Conservation (phyloP, 768 basidiomycete species). For the Tephrocybe sp. region DNA sequence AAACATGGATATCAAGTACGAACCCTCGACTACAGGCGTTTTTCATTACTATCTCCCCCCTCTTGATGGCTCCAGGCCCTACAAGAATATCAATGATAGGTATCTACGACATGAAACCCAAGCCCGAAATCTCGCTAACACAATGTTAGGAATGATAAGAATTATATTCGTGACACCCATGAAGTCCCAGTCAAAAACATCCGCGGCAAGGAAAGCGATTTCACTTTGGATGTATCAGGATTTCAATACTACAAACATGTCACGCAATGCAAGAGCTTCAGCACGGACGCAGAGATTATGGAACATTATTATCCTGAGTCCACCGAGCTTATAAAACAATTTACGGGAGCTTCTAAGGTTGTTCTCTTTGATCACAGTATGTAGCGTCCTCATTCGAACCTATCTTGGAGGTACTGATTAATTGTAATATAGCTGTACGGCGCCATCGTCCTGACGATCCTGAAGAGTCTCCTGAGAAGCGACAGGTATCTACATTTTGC, state of each 20-base stretch:
- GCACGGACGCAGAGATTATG: conserved; percentile 37
- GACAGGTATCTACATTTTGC: neutral
- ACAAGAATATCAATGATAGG: conserved; percentile 10
- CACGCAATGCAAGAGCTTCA: conserved; percentile 5
- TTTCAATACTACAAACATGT: conserved; percentile 8
- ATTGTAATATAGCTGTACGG: neutral
- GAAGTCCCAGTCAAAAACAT: conserved; percentile 4
- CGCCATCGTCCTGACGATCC: conserved; percentile 1
- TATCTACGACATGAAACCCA: neutral
- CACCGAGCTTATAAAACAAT: conserved; percentile 41
- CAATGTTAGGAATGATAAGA: conserved; percentile 3
- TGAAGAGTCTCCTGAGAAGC: conserved; percentile 3
- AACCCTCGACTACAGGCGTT: conserved; percentile 3
- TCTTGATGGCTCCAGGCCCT: conserved; percentile 3
- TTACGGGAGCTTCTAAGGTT: conserved; percentile 44
- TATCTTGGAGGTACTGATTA: neutral
- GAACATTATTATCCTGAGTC: conserved; percentile 48
- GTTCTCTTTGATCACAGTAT: conserved; percentile 49
- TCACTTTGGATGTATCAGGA: conserved; percentile 4
- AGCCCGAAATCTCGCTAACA: neutral
- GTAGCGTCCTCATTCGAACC: conserved; percentile 16
- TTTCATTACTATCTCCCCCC: conserved; percentile 9
- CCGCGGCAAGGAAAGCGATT: conserved; percentile 1
- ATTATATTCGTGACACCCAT: conserved; percentile 5
- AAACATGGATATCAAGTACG: neutral